Evolutionary conservation across 2,329 filamentous ascomycete species (phyloP).

Genomic region (Beauveria australis): DNA sequence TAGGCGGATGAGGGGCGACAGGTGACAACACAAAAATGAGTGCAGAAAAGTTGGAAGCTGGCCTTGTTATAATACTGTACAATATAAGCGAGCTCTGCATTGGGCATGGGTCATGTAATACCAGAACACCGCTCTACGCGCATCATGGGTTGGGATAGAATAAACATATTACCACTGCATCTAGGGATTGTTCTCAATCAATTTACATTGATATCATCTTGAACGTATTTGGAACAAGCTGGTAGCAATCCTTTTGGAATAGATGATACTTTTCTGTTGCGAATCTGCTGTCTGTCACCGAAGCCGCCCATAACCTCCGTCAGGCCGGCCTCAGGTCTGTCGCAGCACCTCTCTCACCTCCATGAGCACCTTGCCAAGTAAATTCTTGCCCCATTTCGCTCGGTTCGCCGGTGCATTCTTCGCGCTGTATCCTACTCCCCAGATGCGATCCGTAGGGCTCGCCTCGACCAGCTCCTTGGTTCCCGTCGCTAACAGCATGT

Average conservation of each 20-base stretch:
- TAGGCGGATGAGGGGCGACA: neutral
- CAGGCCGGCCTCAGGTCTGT: slow-evolving; percentile 22
- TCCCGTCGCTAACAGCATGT: slow-evolving; percentile 47
- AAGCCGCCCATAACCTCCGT: no score
- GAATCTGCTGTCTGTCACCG: no score
- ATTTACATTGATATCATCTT: neutral
- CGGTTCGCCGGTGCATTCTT: slow-evolving; percentile 39
- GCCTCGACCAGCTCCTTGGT: slow-evolving; percentile 55
- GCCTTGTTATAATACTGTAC: slow-evolving; percentile 9
- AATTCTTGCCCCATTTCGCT: slow-evolving; percentile 53
- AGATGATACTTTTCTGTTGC: no score
- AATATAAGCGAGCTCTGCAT: slow-evolving; percentile 7
- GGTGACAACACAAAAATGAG: neutral
- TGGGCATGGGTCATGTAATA: slow-evolving; percentile 6
- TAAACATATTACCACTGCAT: neutral
- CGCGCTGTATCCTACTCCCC: slow-evolving; percentile 56
- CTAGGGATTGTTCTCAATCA: neutral
- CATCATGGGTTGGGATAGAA: slow-evolving; percentile 9
- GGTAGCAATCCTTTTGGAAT: no score
- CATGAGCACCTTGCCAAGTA: slow-evolving; percentile 56
- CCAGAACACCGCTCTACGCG: slow-evolving; percentile 8
- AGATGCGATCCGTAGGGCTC: slow-evolving; percentile 51
- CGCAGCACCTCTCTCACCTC: slow-evolving; percentile 45
- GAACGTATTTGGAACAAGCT: neutral
- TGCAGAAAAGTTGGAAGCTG: neutral